Evolutionary conservation across 352 stramenopile species (phyloP), one percentile per base, ranked within the genome.

Genomic region (Aphanomyces invadans): DNA sequence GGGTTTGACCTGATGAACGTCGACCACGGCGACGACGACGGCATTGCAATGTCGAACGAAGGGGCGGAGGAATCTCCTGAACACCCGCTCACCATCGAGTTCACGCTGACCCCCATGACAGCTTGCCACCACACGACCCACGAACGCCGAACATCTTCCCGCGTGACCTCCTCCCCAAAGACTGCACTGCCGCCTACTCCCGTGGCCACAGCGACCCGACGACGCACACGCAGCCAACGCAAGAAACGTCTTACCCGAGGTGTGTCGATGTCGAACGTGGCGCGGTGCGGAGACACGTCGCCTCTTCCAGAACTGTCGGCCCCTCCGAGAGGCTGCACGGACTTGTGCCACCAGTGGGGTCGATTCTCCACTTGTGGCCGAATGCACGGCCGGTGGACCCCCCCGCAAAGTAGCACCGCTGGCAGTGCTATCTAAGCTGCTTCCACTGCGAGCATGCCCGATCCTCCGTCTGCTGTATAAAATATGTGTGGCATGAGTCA

Each of bases 1-100:
- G 55, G 42, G 12, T 48, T 63, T 48, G 55, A 63, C 42, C 55
- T 63, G n/a, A 63, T 63, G 55, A 54, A 63, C 28, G 55, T 63
- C 25, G 42, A 52, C 42, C n/a, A 52, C 19, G 36, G 12, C 19
- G 52, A 21, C 19, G 33, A 63, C 36, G 36, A 63, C 28, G 52
- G 23, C 29, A 23, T 15, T 55, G 48, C 5, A 5, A 55, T 33
- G 28, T 15, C 48, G 28, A 28, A 15, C 23, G 7, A 7, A 33
- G 23, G 15, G 5, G 48, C 5, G 7, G 7, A 55, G 15, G 48
- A 55, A 5, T 15, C 15, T 55, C 15, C 23, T 15, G 12, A 23
- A 11, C 55, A 63, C 15, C 55, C 49, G 12, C 25, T 57, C 21
- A 57, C 49, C 25, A 7, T 57, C 23, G 49, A 57, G 19, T 57